Conservation (phyloP, 148 eudicot genomes). For the Heliamphora exappendiculata region DNA sequence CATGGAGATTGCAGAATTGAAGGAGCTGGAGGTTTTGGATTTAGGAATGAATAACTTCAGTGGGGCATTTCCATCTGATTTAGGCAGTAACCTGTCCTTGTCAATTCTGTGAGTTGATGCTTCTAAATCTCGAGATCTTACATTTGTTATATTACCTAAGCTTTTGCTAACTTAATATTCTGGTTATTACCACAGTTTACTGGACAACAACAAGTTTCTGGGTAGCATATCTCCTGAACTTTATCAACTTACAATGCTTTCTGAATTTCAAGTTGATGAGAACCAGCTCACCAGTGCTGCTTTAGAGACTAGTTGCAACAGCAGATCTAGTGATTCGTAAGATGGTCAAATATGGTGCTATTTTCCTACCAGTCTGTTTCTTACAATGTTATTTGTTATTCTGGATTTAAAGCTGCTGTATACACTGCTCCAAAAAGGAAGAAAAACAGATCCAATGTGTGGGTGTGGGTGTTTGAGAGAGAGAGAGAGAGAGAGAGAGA, state of each 20-base stretch:
- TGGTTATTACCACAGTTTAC: conserved; percentile 35
- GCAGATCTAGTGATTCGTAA: conserved; percentile 19
- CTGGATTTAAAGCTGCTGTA: not conserved
- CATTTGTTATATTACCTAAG: not conserved
- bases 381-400: not conserved
- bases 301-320: conserved; percentile 2
- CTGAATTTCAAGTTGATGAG: conserved; percentile 30
- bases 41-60: conserved; percentile 57
- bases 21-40: conserved; percentile 62
- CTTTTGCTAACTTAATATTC: not conserved
- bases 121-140: not conserved
- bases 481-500: not conserved
- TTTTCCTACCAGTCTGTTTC: not conserved
- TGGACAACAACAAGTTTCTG: conserved; percentile 52
- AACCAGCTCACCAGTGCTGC: conserved; percentile 12
- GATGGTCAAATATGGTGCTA: not conserved
- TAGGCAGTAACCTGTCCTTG: conserved; percentile 33
- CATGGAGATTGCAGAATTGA: conserved; percentile 40
- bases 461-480: too few species aligned
- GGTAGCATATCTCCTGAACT: conserved; percentile 32
- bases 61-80: conserved; percentile 32
- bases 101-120: conserved; percentile 44
- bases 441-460: too few species aligned
- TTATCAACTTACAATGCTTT: conserved; percentile 21
- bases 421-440: not conserved